Evolutionary conservation across 1,284 basidiomycete species (phyloP).

Genomic region (Lentinula novae-zelandiae): DNA sequence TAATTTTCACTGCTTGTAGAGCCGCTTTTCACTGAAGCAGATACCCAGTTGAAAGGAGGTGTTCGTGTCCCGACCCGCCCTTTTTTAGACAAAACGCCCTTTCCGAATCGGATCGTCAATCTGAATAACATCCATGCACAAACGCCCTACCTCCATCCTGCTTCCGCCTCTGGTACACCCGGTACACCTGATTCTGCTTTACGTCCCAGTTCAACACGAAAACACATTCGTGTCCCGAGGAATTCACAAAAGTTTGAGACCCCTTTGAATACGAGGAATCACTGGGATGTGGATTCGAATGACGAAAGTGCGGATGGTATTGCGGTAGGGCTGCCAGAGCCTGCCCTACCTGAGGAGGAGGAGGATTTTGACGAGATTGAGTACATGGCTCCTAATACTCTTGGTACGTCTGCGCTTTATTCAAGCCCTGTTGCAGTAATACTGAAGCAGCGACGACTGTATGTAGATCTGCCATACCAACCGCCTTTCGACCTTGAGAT

Average conservation of each 20-base stretch:
- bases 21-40: constrained; percentile 6
- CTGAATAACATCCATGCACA: constrained; percentile 20
- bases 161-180: constrained; percentile 24
- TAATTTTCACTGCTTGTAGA: not conserved
- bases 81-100: constrained; percentile 46
- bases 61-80: constrained; percentile 9
- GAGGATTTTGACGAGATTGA: constrained; percentile 69
- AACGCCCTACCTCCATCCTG: constrained; percentile 27
- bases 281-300: constrained; percentile 75
- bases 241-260: constrained; percentile 55
- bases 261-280: constrained; percentile 59
- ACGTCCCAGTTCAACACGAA: constrained; percentile 63
- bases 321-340: constrained; percentile 28
- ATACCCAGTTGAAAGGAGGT: constrained; percentile 4
- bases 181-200: constrained; percentile 37
- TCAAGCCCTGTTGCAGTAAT: not conserved
- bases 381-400: constrained; percentile 70
- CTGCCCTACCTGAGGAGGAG: constrained; percentile 25
- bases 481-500: constrained; percentile 52
- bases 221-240: constrained; percentile 45
- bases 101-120: constrained; percentile 49
- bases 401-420: constrained; percentile 35
- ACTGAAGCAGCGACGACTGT: not conserved
- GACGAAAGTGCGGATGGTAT: constrained; percentile 49
- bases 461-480: constrained; percentile 45